Base-by-base conservation (phyloP, 805 yeast genomes). In the Cyberlindnera samutprakarnensis region DNA sequence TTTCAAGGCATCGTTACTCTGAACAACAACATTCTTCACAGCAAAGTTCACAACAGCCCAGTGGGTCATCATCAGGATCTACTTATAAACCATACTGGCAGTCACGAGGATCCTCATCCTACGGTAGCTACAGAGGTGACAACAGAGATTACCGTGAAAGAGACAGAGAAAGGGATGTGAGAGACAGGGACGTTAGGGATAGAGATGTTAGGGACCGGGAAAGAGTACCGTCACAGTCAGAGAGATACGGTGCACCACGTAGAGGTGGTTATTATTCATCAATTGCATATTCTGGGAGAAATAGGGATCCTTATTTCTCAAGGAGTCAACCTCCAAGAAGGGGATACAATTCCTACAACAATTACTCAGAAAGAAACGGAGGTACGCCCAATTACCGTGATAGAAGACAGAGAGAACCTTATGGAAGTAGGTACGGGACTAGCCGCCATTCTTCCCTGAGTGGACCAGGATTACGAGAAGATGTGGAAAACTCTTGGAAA, bases 381-480 rank as follows among this genome's bases (percentile, higher is more conserved):
- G 18, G 18, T 13, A 17, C 15, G 27, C 23, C 8, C 20, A n/a
- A 3, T 16, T 23, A 31, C 20, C 21, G 30, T 12, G 43, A 39
- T 20, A 39, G 39, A 32, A 27, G 44, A 16, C 38, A 33, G 7
- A 20, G 43, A 22, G 41, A 40, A 7, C 23, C 18, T 16, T 17
- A 15, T 10, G 19, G 18, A 14, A 30, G 11, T 12, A 23, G 32
- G 18, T 30, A 30, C 23, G n/a, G n/a, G n/a, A n/a, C n/a, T n/a
- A n/a, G n/a, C n/a, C n/a, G n/a, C n/a, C n/a, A n/a, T n/a, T n/a
- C n/a, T n/a, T n/a, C n/a, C n/a, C n/a, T n/a, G n/a, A n/a, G n/a
- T n/a, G n/a, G n/a, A n/a, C n/a, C n/a, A n/a, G n/a, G n/a, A n/a
- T n/a, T n/a, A n/a, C n/a, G n/a, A n/a, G n/a, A n/a, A n/a, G n/a